phyloP scores from a whole-genome alignment of 805 yeast genomes.

The Suhomyces tanzawaensis region DNA sequence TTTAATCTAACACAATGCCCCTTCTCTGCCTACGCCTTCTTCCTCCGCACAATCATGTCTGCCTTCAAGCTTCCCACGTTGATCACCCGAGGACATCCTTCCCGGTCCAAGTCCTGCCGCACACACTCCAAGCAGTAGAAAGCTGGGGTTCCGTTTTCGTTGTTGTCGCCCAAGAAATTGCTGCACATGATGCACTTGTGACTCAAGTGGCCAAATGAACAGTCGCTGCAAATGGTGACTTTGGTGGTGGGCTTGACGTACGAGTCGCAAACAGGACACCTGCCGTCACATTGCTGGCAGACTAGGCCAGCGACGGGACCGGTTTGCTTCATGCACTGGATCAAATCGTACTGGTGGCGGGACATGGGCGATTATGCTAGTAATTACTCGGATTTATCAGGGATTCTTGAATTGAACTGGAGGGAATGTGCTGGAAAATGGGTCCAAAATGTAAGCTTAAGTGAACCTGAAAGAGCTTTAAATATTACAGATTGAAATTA shows the following conservation, averaged over 20 bases:
- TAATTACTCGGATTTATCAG: too few species aligned
- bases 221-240: constrained; percentile 80
- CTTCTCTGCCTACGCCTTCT: not conserved
- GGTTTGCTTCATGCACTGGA: constrained; percentile 81
- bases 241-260: constrained; percentile 65
- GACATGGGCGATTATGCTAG: too few species aligned
- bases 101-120: constrained; percentile 71
- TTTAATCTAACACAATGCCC: too few species aligned
- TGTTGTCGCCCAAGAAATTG: constrained; percentile 53
- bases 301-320: constrained; percentile 69
- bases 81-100: constrained; percentile 86
- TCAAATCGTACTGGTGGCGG: constrained; percentile 82
- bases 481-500: too few species aligned
- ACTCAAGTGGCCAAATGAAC: constrained; percentile 67
- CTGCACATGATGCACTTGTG: constrained; percentile 81
- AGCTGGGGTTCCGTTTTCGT: constrained; percentile 45
- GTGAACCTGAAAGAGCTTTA: too few species aligned
- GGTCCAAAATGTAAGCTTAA: too few species aligned
- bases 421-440: too few species aligned
- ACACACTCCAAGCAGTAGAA: constrained; percentile 87
- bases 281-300: constrained; percentile 86
- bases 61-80: constrained; percentile 77
- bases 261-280: constrained; percentile 89
- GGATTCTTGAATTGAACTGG: too few species aligned
- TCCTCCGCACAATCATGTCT: constrained; percentile 44